Evolutionary conservation across 441 rosid genomes (phyloP), one percentile per base, ranked within the genome.

Genomic region (Eutrema salsugineum): DNA sequence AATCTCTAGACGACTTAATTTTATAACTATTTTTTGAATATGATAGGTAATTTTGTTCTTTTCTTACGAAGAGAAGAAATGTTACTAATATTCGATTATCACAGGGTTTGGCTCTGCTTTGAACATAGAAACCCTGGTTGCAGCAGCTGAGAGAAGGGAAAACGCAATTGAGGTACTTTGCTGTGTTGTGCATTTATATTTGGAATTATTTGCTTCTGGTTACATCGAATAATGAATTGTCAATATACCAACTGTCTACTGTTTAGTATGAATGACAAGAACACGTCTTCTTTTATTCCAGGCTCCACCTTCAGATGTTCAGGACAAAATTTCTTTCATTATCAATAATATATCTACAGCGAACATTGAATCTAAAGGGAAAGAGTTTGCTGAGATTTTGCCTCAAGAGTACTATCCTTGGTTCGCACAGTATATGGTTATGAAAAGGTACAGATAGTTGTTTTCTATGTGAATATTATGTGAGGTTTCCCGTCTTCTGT

Each of bases 401-500:
- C 88, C 86, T 63, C 98, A 96, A 68, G 93, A 88, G 73, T 83
- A 90, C 66, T 84, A 86, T 78, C 89, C 98, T 7, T 96, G 99
- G 99, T 93, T 96, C 75, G 98, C 99, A 1, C 96, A 88, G 74
- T 96, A 96, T 68, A 91, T 96, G 97, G 99, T 96, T 53, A 96
- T 96, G 99, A 96, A 90, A 89, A 91, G 99, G 99, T 96, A 47
- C 54, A n/a, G 68, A 28, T 63, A 12, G 33, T 9, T 75, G 36
- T 66, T 63, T 16, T 66, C 20, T 36, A 14, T 55, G 44, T 59
- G 36, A 40, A 71, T 8, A 53, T 58, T 20, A 36, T 57, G 54
- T 22, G 12, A 60, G 51, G 9, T 42, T 68, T 53, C 7, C 47
- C 50, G 36, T 62, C 44, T 36, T 22, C 22, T 71, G 62, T 66